Evolutionary conservation across 2,329 filamentous ascomycete species (phyloP), one percentile per base, ranked within the genome.

Genomic region (Magnaporthales sp.): DNA sequence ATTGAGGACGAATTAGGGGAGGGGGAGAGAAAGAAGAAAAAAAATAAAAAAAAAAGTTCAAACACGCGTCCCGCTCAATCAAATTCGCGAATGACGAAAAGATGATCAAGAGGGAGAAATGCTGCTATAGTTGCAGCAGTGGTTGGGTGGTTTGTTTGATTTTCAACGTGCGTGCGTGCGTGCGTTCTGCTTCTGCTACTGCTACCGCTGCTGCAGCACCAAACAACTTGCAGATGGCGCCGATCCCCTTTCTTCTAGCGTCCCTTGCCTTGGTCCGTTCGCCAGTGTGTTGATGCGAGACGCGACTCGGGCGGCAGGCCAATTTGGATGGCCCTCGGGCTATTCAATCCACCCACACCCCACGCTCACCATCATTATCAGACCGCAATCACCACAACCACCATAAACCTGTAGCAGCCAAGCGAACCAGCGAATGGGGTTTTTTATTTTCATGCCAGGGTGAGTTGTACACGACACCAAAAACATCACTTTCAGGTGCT

Each of bases 261-360:
- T 46, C 3, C 54, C 54, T 58, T 58, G 54, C 54, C 38, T 66
- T 58, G 64, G 54, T 62, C 51, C 65, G 62, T 66, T 58, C 63
- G 30, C 64, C 64, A n/a, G 54, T 65, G 54, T 58, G 64, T 65
- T 65, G 64, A 58, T 62, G 63, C 63, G 63, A 67, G 66, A 67
- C 66, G 66, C 66, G 66, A 67, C 66, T 65, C 63, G 32, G 63
- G 27, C 22, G 27, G 19, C 26, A 32, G 38, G 54, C 54, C 54
- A 58, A 58, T 58, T 58, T 58, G 54, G 54, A 26, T 22, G 54
- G 54, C 54, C 54, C 54, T 58, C n/a, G 54, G 54, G 56, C 31
- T 27, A 63, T 8, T 27, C n/a, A 31, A 27, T 63, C 24, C 26
- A 22, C 61, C 61, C 61, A 31, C 26, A 22, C 61, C 26, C 27